phyloP scores from a whole-genome alignment of 1,284 basidiomycete genomes.

The Ceratobasidium papillatum region DNA sequence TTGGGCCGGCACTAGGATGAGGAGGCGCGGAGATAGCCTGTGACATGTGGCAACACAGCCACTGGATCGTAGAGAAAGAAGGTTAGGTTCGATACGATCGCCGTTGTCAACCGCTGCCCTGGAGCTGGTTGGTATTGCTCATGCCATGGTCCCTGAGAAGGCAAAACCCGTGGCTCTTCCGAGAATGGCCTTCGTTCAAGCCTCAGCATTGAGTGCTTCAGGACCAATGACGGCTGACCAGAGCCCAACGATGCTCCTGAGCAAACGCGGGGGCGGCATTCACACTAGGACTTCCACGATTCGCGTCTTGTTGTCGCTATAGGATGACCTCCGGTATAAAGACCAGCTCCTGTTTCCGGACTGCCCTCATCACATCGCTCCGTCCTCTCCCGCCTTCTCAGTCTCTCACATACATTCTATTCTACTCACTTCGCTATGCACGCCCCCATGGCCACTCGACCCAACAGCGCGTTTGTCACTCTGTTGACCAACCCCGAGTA shows the following conservation, averaged over 20 bases:
- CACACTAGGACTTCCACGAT: slow-evolving; percentile 1
- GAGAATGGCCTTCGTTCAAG: slow-evolving; percentile 18
- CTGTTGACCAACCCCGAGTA: slow-evolving; percentile 74
- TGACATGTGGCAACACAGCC: slow-evolving; percentile 19
- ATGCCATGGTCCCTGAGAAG: slow-evolving; percentile 28
- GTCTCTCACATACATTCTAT: background rate
- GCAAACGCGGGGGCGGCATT: slow-evolving; percentile 28
- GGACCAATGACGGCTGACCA: slow-evolving; percentile 40
- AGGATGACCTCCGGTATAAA: background rate
- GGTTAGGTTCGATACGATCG: slow-evolving; percentile 37
- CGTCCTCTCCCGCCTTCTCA: background rate
- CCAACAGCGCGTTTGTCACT: slow-evolving; percentile 63
- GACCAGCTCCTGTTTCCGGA: background rate
- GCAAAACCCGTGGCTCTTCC: slow-evolving; percentile 36
- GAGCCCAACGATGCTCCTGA: slow-evolving; percentile 29
- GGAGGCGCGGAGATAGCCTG: slow-evolving; percentile 25
- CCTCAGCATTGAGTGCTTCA: slow-evolving; percentile 26
- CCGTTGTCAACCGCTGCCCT: slow-evolving; percentile 31
- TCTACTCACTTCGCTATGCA: slow-evolving; percentile 9
- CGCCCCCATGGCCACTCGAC: slow-evolving; percentile 13
- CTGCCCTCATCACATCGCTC: background rate
- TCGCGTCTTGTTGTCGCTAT: background rate
- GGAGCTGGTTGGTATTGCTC: slow-evolving; percentile 13
- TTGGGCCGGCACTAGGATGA: background rate
- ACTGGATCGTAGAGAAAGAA: slow-evolving; percentile 32